phyloP scores from a whole-genome alignment of 257 asterid species.

The Fraxinus anomala region DNA sequence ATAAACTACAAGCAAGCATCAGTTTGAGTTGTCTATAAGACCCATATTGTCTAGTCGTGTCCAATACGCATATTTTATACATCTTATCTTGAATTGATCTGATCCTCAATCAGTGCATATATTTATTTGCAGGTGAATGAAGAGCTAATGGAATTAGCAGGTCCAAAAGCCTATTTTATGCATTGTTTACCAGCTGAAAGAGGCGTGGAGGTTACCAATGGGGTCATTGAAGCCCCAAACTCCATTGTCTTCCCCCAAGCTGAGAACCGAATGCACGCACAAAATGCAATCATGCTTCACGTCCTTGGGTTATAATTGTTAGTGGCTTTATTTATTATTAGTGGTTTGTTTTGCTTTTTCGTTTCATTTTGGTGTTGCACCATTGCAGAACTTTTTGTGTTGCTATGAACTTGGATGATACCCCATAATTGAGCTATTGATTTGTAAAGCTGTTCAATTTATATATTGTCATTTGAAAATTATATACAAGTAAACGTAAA shows the following conservation, averaged over 20 bases:
- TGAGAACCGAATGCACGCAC: conserved; percentile 95
- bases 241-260: conserved; percentile 92
- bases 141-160: conserved; percentile 83
- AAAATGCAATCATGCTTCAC: conserved; percentile 91
- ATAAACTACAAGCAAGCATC: background rate
- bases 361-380: background rate
- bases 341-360: background rate
- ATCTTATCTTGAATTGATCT: too few species aligned
- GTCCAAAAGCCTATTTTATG: conserved; percentile 79
- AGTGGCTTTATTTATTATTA: background rate
- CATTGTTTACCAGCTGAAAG: conserved; percentile 95
- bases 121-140: conserved; percentile 70
- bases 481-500: too few species aligned
- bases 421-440: background rate
- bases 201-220: conserved; percentile 77
- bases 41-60: too few species aligned
- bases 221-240: conserved; percentile 78
- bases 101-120: background rate
- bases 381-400: background rate
- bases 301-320: conserved; percentile 63
- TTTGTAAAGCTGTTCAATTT: background rate
- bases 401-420: background rate
- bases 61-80: too few species aligned
- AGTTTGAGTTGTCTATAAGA: too few species aligned
- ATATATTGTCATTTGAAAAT: too few species aligned